Percentiles rank a stretch among this genome's conserved stretches.
Conservation (phyloP, 129 eudicot genomes). For the Flaveria brownii region DNA sequence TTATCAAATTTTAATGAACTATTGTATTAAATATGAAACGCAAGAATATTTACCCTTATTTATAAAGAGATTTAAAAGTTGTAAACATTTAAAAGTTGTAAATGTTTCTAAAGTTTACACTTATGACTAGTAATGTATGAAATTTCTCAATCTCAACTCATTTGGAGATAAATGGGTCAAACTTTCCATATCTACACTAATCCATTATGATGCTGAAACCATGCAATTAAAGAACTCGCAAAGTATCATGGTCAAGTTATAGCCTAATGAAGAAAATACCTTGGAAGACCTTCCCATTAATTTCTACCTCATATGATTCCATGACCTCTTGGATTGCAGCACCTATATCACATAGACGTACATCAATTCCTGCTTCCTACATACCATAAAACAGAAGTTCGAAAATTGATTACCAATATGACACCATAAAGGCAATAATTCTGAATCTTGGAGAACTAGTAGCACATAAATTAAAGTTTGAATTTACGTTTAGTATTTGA, state of each 20-base stretch:
- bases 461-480: no score
- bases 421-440: conserved; percentile 2
- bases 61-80: no score
- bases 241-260: not conserved
- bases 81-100: not conserved
- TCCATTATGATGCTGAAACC: conserved; percentile 1
- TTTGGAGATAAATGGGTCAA: not conserved
- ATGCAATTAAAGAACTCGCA: not conserved
- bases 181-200: not conserved
- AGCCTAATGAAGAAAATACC: conserved; percentile 38
- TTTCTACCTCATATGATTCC: conserved; percentile 99
- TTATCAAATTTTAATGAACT: no score
- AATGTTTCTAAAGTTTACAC: not conserved
- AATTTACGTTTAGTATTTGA: no score
- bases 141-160: no score
- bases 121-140: not conserved
- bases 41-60: no score
- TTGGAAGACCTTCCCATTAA: conserved; percentile 94
- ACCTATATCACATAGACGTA: conserved; percentile 92
- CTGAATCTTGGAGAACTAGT: no score
- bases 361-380: conserved; percentile 98
- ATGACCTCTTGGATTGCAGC: conserved; percentile 99
- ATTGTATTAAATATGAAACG: no score
- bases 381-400: conserved; percentile 18
- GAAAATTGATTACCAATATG: conserved; percentile 1